Conservation (phyloP, 2,329 filamentous ascomycete genomes). For the Sarocladium brachiariae region DNA sequence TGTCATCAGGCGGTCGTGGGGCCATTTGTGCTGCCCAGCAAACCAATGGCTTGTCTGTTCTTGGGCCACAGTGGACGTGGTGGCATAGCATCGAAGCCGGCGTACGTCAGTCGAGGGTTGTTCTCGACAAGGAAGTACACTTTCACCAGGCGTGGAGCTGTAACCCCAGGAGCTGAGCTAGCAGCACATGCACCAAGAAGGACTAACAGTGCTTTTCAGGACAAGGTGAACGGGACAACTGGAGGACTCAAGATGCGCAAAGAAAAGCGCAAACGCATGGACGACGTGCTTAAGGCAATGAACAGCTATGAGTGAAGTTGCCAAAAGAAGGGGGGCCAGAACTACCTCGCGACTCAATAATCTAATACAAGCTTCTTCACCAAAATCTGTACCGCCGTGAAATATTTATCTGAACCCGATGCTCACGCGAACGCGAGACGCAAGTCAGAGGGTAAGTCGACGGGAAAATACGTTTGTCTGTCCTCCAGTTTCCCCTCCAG, state of each 20-base stretch:
- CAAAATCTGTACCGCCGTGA: slow-evolving; percentile 11
- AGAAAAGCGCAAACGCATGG: slow-evolving; percentile 11
- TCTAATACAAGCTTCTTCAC: not conserved
- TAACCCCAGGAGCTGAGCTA: slow-evolving; percentile 13
- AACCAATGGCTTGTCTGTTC: slow-evolving; percentile 30
- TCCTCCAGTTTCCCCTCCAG: slow-evolving; percentile 69
- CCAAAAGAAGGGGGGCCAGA: too few species aligned
- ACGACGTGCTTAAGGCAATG: slow-evolving; percentile 10
- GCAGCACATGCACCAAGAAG: not conserved
- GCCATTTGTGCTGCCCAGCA: slow-evolving; percentile 31
- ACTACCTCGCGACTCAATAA: too few species aligned
- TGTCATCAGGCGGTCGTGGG: slow-evolving; percentile 25
- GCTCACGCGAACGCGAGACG: slow-evolving; percentile 18
- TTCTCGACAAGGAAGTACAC: slow-evolving; percentile 27
- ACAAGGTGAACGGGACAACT: not conserved
- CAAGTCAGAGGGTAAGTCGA: slow-evolving; percentile 45
- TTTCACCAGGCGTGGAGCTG: slow-evolving; percentile 22
- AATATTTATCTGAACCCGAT: slow-evolving; percentile 13
- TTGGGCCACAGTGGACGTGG: slow-evolving; percentile 29
- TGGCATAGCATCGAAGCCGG: slow-evolving; percentile 26
- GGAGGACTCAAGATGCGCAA: slow-evolving; percentile 1
- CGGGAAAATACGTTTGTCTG: slow-evolving; percentile 40
- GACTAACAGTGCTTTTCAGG: too few species aligned
- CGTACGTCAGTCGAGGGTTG: slow-evolving; percentile 28
- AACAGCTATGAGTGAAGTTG: not conserved